Evolutionary conservation across 352 stramenopile species (phyloP), one percentile per base, ranked within the genome.

Genomic region (Globisporangium carolinianum): DNA sequence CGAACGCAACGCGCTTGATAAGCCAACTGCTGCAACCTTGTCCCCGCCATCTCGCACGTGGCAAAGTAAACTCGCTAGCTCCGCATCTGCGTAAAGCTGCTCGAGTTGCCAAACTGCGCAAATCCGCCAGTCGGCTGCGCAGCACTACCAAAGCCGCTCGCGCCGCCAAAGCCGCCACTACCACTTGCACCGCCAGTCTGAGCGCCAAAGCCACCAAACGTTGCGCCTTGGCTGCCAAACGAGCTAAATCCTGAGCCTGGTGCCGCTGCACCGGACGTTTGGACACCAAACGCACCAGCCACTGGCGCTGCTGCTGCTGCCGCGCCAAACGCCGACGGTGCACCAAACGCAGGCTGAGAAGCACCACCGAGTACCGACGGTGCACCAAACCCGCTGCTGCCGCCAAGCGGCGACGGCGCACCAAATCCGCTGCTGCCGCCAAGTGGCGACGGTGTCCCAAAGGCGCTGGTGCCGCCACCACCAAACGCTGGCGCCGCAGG

Each of bases 71-170:
- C 32, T 54, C 32, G 7, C 51, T 41, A 56, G 42, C 38, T 65
- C 39, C 49, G 42, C 45, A 63, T 63, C 42, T 58, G 75, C 3
- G 75, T 83, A 50, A 86, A 86, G 61, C 75, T 86, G 59, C 73
- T 83, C 18, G 72, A 56, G 55, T 55, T 75, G 6, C 38, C 65
- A 54, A 85, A 85, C 47, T 82, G 72, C 5, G 66, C 64, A 17
- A 84, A 81, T 9, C 60, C 63, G 0, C 60, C 53, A 3, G 18
- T 15, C 11, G 32, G 54, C 35, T 47, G 15, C 5, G 53, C 47
- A 18, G 56, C 56, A 42, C 60, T n/a, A 6, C 60, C 60, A 43
- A 66, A 66, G 18, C 64, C 46, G 9, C 24, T 32, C 24, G 41
- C 18, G 7, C 51, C 58, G 11, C 58, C 63, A 54, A 74, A 76